Conservation (phyloP, 805 yeast genomes). For the Clavispora carvajalis region DNA sequence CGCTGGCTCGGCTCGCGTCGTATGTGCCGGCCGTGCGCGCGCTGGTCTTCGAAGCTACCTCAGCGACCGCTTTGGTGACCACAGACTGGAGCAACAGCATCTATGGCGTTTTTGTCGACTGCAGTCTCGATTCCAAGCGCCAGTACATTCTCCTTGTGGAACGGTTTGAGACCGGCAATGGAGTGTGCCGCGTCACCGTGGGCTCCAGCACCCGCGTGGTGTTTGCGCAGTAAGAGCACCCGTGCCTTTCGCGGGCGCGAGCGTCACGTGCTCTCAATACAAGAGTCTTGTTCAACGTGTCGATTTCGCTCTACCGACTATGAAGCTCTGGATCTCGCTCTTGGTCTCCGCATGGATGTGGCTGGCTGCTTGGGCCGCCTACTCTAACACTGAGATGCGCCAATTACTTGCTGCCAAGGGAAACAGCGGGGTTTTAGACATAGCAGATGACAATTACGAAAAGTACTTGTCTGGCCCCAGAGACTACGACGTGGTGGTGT, state of each 20-base stretch:
- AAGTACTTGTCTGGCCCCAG: constrained; percentile 56
- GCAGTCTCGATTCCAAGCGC: constrained; percentile 15
- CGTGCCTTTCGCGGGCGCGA: neutral
- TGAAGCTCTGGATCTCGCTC: constrained; percentile 8
- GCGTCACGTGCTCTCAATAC: neutral
- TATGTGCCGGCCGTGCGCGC: constrained; percentile 46
- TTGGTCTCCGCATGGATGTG: constrained; percentile 9
- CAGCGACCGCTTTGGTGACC: constrained; percentile 28
- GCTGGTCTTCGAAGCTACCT: constrained; percentile 31
- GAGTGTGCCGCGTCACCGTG: constrained; percentile 30
- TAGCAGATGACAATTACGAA: constrained; percentile 60
- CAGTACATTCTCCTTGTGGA: constrained; percentile 41
- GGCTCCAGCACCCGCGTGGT: constrained; percentile 22
- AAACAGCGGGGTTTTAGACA: constrained; percentile 6
- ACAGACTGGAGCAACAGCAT: constrained; percentile 37
- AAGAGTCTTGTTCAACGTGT: neutral
- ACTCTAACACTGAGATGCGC: constrained; percentile 12
- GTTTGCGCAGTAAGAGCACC: neutral
- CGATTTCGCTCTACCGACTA: neutral
- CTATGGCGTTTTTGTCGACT: constrained; percentile 41
- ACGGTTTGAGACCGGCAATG: constrained; percentile 44
- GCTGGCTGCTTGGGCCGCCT: constrained; percentile 12
- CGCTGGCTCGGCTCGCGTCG: constrained; percentile 7
- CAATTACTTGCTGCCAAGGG: constrained; percentile 9
- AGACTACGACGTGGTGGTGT: constrained; percentile 60